Conservation (phyloP, 306 rosid species). For the Vigna radiata region DNA sequence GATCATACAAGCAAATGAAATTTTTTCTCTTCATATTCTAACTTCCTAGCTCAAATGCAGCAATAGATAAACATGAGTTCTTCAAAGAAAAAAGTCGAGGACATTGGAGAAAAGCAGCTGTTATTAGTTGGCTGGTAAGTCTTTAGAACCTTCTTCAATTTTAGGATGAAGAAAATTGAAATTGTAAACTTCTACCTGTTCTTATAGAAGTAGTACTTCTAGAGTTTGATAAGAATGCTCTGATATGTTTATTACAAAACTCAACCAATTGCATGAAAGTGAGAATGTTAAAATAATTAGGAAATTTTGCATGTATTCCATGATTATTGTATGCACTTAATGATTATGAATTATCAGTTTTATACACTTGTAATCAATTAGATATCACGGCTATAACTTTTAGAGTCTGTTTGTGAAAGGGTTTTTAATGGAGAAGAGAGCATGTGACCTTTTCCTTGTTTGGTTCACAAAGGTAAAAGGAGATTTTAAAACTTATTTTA, state of each 20-base stretch:
- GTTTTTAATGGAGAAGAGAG: too few relatives aligned
- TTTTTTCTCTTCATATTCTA: constrained; percentile 18
- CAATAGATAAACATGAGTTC: constrained; percentile 46
- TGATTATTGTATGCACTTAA: background rate
- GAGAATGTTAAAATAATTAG: background rate
- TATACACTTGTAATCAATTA: too few relatives aligned
- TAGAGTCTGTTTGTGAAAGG: too few relatives aligned
- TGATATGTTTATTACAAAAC: too few relatives aligned
- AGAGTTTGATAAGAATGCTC: too few relatives aligned
- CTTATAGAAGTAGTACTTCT: background rate
- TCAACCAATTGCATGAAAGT: background rate
- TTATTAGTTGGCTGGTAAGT: constrained; percentile 70
- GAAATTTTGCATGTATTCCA: background rate
- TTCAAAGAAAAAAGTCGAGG: constrained; percentile 54
- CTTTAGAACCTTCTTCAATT: constrained; percentile 6
- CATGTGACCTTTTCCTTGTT: too few relatives aligned
- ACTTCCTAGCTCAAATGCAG: constrained; percentile 24
- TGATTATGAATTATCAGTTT: too few relatives aligned
- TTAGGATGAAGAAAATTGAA: background rate
- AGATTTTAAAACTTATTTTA: too few relatives aligned
- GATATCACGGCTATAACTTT: too few relatives aligned
- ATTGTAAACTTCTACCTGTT: background rate
- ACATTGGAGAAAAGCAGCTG: constrained; percentile 74
- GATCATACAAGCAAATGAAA: constrained; percentile 31
- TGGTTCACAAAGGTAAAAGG: too few relatives aligned